A percentile compares a stretch with the other conserved stretches of the same genome.
Conservation (phyloP, 2,329 filamentous ascomycete species). For the Sphaceloma murrayae region DNA sequence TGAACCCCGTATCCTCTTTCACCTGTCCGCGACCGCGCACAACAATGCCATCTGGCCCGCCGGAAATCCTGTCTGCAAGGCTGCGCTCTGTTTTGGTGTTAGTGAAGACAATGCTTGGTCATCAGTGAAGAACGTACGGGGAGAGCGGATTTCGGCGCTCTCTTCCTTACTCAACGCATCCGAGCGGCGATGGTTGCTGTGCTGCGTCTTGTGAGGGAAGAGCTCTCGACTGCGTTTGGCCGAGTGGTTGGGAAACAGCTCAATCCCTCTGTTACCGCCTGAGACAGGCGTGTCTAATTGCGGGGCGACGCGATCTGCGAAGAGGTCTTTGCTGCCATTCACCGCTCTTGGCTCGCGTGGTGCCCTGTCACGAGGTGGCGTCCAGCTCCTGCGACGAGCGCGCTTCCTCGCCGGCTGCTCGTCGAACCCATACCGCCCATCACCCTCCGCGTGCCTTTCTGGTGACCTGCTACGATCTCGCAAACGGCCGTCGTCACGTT, state of each 20-base stretch:
- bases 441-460: slow-evolving; percentile 38
- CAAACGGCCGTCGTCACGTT: slow-evolving; percentile 35
- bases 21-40: slow-evolving; percentile 5
- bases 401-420: slow-evolving; percentile 39
- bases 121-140: slow-evolving; percentile 18
- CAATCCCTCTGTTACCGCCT: slow-evolving; percentile 10
- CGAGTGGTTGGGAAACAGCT: slow-evolving; percentile 18
- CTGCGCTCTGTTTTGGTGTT: slow-evolving; percentile 12
- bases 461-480: slow-evolving; percentile 54
- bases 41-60: slow-evolving; percentile 16
- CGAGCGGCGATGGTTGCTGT: slow-evolving; percentile 36
- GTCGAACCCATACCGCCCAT: slow-evolving; percentile 41
- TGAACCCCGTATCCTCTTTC: slow-evolving; percentile 25
- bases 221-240: slow-evolving; percentile 33
- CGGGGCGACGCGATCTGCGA: neutral
- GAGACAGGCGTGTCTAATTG: slow-evolving; percentile 5
- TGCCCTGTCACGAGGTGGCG: slow-evolving; percentile 24
- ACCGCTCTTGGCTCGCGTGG: slow-evolving; percentile 15
- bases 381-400: slow-evolving; percentile 36
- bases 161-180: slow-evolving; percentile 32
- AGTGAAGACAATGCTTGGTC: slow-evolving; percentile 15
- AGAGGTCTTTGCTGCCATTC: slow-evolving; percentile 14
- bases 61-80: slow-evolving; percentile 20
- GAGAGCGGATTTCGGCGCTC: slow-evolving; percentile 19
- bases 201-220: slow-evolving; percentile 25